Evolutionary conservation across 257 asterid genomes (phyloP), one percentile per base, ranked within the genome.

Genomic region (Plectranthus barbatus): DNA sequence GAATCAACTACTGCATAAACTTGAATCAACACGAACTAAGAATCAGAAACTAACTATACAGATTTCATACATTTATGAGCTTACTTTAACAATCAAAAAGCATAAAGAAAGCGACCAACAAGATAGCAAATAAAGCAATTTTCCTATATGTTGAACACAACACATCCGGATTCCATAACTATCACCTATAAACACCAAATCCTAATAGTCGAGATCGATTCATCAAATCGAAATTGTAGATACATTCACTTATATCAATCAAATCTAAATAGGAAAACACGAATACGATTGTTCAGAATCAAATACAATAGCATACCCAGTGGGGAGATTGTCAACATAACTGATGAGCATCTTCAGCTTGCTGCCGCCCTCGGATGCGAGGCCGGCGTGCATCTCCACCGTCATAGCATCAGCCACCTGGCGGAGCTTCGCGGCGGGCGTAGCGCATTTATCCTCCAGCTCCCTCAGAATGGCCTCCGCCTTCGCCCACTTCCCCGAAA

Each of bases 331-430:
- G 74, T 91, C 95, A 66, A 91, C 95, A 74, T 72, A 83, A 77
- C 80, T 86, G 69, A 84, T 80, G 34, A 91, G 84, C 97, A 88
- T 91, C 87, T 89, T 83, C n/a, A 88, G 85, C 65, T 84, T 86
- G 56, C 95, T 86, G 17, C 95, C 97, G 6, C 91, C 95, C 21
- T 88, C 95, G 17, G 95, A 83, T 41, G 93, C 97, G 18, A 92
- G 87, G 3, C 97, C 98, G 59, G 95, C 97, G 76, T 86, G 84
- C 97, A 92, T 88, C 87, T 89, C 97, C 61, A 72, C 90, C 52
- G 77, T 66, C 97, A 92, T 83, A 15, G 97, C 95, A 21, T 89
- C 99, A 39, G 95, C 99, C 9, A 92, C 90, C 75, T 79, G 95
- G 62, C 77, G 79, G 60, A 92, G 79, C 79, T 85, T 84, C 5